These are phyloP conservation scores for Saccharomycopsis javanensis DNA, from an alignment of 805 yeast genomes.

Conservation along the genomic window DNA sequence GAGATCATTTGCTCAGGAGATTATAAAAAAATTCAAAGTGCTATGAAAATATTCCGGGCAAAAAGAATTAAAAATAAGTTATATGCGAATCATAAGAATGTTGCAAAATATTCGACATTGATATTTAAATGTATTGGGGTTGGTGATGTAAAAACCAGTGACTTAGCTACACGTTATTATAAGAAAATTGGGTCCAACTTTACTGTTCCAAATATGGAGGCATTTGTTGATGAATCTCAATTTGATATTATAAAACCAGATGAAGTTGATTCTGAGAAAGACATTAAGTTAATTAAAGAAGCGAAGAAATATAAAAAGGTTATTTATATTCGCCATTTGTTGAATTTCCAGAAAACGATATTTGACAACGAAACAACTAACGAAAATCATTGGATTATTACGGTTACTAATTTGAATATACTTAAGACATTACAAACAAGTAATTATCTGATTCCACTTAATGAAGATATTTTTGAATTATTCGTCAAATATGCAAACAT, in stretches of 20 bases:
- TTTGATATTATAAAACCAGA: constrained; percentile 45
- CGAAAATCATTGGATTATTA: constrained; percentile 48
- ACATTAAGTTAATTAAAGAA: constrained; percentile 46
- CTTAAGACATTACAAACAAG: constrained; percentile 41
- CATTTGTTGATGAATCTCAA: constrained; percentile 19
- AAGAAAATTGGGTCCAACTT: constrained; percentile 41
- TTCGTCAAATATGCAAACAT: constrained; percentile 40
- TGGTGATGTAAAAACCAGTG: constrained; percentile 47
- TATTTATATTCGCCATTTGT: constrained; percentile 32
- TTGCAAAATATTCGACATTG: constrained; percentile 38
- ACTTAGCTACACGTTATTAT: constrained; percentile 44
- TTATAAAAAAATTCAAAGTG: constrained; percentile 51
- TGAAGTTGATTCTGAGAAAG: constrained; percentile 45
- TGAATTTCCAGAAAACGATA: constrained; percentile 33
- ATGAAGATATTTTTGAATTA: constrained; percentile 32
- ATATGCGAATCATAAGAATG: constrained; percentile 45
- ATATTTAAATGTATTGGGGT: constrained; percentile 46
- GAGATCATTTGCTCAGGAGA: constrained; percentile 41
- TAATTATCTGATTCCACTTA: constrained; percentile 30
- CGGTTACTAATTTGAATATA: constrained; percentile 39
- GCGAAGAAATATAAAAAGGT: constrained; percentile 55
- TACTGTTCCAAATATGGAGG: constrained; percentile 40
- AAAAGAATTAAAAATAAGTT: constrained; percentile 50
- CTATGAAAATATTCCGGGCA: constrained; percentile 46
- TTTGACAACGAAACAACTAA: constrained; percentile 20